A percentile compares a stretch with the other conserved stretches of the same genome.
These are phyloP conservation scores for Parascedosporium putredinis DNA, from an alignment of 2,329 filamentous ascomycete species.

Conservation along the genomic window DNA sequence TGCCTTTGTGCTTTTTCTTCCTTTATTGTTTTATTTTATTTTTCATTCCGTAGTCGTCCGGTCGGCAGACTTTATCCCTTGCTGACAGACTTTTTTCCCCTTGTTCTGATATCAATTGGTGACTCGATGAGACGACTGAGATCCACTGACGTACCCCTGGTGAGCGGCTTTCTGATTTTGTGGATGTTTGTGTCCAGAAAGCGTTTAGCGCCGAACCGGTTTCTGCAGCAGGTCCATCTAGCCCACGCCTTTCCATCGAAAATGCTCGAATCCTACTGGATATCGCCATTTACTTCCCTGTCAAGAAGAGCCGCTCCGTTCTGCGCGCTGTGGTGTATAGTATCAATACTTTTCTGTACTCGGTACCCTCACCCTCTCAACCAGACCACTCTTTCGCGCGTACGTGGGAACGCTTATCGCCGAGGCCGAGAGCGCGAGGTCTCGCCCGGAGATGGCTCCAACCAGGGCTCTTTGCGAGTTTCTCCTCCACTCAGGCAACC, in stretches of 20 bases:
- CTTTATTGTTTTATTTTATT: too few species aligned
- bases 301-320: background rate
- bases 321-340: background rate
- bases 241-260: background rate
- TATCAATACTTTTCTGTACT: background rate
- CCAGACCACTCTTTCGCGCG: too few species aligned
- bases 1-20: too few species aligned
- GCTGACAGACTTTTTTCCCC: too few species aligned
- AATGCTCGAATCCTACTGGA: background rate
- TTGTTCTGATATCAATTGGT: too few species aligned
- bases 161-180: background rate
- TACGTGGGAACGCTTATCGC: background rate
- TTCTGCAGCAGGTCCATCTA: background rate
- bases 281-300: background rate
- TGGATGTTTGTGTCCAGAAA: background rate
- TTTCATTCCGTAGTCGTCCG: too few species aligned
- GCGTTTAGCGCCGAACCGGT: background rate
- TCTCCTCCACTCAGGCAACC: background rate
- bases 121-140: too few species aligned
- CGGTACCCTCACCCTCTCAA: background rate
- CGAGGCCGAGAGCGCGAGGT: conserved; percentile 8
- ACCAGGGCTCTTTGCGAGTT: background rate
- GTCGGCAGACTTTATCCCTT: too few species aligned
- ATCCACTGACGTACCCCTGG: too few species aligned
- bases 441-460: background rate